Base-by-base conservation (phyloP, 2,329 filamentous ascomycete species). In the Cladosporium colombiae region DNA sequence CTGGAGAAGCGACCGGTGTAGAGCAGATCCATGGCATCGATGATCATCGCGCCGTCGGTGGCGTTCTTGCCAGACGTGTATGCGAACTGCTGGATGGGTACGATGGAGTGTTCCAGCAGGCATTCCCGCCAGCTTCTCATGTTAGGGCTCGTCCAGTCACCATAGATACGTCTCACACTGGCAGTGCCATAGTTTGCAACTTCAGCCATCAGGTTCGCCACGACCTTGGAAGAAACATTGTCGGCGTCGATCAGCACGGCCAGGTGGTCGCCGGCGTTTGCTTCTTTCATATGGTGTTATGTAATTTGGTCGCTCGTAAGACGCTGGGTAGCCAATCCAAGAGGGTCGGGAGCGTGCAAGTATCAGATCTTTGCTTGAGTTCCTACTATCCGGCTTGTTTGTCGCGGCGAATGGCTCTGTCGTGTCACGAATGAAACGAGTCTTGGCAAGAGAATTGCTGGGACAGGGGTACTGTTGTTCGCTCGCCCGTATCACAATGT, bases 21-120 rank as follows among this genome's bases (percentile, higher is more conserved):
- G 7, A 78, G 66, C 16, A 78, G 66, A 60, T 77, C 74, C 75
- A 77, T 78, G 18, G 75, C 74, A 49, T 78, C 72, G 29, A 76
- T 77, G 52, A 77, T 77, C 75, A 78, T 77, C 1, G 73, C 73
- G 23, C 72, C 72, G 33, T 76, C 72, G 1, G 74, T 76, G 21
- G 74, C 70, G 23, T 75, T 75, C 62, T 75, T 75, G n/a, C 70
- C 70, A 0, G 68, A 73, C 1, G 74, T 76, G 60, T 75, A 75
- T 6, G 73, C 72, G 50, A 74, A 74, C 59, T 74, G 73, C 35
- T 74, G 74, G 29, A 75, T 72, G 2, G 73, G 73, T 7, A 68
- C 64, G 46, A 74, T 69, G 0, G 71, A 73, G 60, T 74, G 68
- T 31, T 72, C 66, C 5, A 73, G 67, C 14, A 73, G 67, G 35